Evolutionary conservation across 1,284 basidiomycete species (phyloP), one percentile per base, ranked within the genome.

Genomic region (Boletus coffeatus): DNA sequence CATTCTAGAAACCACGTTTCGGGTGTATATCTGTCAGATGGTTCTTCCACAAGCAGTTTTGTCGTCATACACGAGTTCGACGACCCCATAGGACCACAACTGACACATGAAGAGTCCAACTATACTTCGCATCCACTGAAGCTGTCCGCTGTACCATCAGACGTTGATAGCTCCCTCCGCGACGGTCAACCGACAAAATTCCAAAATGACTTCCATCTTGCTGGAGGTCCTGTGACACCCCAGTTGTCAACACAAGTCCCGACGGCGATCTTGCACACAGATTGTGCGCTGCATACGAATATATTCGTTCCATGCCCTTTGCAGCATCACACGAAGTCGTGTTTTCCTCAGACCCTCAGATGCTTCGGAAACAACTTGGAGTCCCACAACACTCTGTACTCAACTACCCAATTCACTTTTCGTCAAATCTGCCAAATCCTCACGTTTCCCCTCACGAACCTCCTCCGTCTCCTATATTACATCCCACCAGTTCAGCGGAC

Each of bases 361-460:
- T 63, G 16, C 64, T 65, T 65, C 71, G 63, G 57, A 74, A 72
- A 57, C 71, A 75, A 41, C 64, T 74, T 29, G 73, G 73, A 34
- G 64, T 72, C 6, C 67, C 73, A 25, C 72, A 74, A 32, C 72
- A 75, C 56, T 72, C 71, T 14, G 71, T 75, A 43, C 57, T 71
- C 34, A 74, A 72, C 43, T 57, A 68, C 41, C 64, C 70, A 4
- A 34, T 59, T 9, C 43, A 61, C 18, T 72, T 61, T 50, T 64
- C 64, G 29, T 67, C 57, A 43, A 67, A 65, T 53, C 43, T 74
- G 9, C 71, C 73, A 39, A 75, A 72, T 60, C 73, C 71, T 9
- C 63, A 75, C 36, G 25, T 36, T 6, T 56, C 59, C 37, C 46
- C 55, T 41, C 36, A 2, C 16, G 56, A 57, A 11, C 39, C 56